Evolutionary conservation across 768 basidiomycete species (phyloP), one percentile per base, ranked within the genome.

Genomic region (Galerina marginata): DNA sequence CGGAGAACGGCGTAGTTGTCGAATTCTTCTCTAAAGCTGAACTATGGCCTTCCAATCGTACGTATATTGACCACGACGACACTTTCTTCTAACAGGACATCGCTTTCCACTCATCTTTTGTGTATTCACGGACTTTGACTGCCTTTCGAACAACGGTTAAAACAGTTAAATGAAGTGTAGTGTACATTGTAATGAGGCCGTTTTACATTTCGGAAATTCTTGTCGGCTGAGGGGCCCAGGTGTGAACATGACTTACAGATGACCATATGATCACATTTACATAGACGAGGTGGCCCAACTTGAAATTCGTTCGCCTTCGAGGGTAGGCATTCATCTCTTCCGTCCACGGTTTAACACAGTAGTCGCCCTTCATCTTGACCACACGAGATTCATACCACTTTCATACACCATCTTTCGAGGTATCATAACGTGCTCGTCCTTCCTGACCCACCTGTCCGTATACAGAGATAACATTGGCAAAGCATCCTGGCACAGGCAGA

Each of bases 361-460:
- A 2, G 76, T 71, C 25, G 79, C 75, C 0, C 74, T 85, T 16
- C 80, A 83, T 59, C 72, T 85, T 38, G 80, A 83, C 53, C 77
- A 81, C 49, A 80, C 77, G 1, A 69, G 68, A 9, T 46, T 66
- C 2, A 51, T 80, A 4, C 74, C 79, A 20, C 67, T 83, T 6
- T 65, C 64, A 6, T 80, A 77, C 63, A 56, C 63, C 10, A 69
- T 71, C 4, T 77, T 84, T 54, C 64, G 67, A 14, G 61, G 62
- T 4, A 62, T 81, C 16, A n/a, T 81, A n/a, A 74, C 72, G 4
- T 61, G 72, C 0, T 71, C 77, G 4, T 69, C 71, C 1, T 48
- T 46, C 26, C 72, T 85, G 9, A 63, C 69, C 11, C 67, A 82
- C 64, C 73, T 85, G 25, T 83, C 81, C 25, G 61, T 84, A 10